phyloP scores from a whole-genome alignment of 116 monocot genomes.

The Zostera marina region DNA sequence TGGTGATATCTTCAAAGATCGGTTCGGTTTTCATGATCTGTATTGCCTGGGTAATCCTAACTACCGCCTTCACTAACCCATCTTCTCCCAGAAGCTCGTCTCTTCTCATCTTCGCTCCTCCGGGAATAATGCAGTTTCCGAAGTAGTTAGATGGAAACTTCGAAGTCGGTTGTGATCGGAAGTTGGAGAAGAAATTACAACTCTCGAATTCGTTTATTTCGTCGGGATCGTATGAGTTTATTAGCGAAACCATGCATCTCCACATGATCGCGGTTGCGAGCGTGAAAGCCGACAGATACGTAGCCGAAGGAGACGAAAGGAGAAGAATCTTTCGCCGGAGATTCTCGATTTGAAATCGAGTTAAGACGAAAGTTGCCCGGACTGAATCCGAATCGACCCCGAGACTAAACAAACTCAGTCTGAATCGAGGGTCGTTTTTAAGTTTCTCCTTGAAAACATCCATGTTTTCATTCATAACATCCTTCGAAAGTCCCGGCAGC shows the following conservation, averaged over 20 bases:
- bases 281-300: slow-evolving; percentile 18
- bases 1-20: background rate
- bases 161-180: slow-evolving; percentile 11
- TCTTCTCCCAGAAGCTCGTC: slow-evolving; percentile 5
- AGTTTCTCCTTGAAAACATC: too few species aligned
- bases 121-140: slow-evolving; percentile 39
- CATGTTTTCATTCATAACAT: too few species aligned
- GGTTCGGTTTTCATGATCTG: slow-evolving; percentile 8
- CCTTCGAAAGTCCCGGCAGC: slow-evolving; percentile 4
- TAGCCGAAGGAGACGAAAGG: background rate
- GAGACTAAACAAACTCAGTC: too few species aligned
- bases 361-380: too few species aligned
- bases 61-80: slow-evolving; percentile 16
- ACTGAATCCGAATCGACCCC: too few species aligned
- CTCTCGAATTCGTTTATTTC: slow-evolving; percentile 1
- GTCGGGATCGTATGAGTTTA: background rate
- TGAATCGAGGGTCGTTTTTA: too few species aligned
- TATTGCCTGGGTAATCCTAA: slow-evolving; percentile 23
- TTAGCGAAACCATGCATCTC: slow-evolving; percentile 15
- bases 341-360: too few species aligned
- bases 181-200: slow-evolving; percentile 28
- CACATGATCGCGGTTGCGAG: slow-evolving; percentile 24
- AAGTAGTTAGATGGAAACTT: slow-evolving; percentile 27
- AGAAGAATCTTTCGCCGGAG: too few species aligned
- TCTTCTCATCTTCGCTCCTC: slow-evolving; percentile 13